Evolutionary conservation across 192 early-diverging fungal genomes (phyloP).

Genomic region (Mortierella alpina): DNA sequence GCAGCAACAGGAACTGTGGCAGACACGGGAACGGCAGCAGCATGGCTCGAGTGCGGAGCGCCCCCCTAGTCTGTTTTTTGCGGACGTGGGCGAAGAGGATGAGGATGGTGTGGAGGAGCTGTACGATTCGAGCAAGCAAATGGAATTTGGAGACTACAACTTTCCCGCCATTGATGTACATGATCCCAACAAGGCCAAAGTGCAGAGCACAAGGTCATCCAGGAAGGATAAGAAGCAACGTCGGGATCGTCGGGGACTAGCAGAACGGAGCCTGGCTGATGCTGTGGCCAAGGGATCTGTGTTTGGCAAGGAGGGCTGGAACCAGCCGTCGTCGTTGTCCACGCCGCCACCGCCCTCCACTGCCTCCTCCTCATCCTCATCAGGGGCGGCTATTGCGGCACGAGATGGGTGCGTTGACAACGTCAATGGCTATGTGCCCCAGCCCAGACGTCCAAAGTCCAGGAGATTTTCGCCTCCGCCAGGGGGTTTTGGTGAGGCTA

Average conservation of each 20-base stretch:
- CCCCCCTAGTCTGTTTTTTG: slow-evolving; percentile 17
- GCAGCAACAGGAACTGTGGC: neutral
- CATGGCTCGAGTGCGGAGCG: neutral
- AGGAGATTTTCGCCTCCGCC: neutral
- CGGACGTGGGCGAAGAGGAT: slow-evolving; percentile 3
- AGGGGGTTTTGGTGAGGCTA: neutral
- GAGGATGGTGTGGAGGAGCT: slow-evolving; percentile 48
- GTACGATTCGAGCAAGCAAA: slow-evolving; percentile 53
- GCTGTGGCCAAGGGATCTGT: neutral
- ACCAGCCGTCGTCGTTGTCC: neutral
- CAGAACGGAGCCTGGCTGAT: neutral
- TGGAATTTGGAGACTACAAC: slow-evolving; percentile 67
- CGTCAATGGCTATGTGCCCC: slow-evolving; percentile 27
- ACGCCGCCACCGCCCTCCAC: neutral
- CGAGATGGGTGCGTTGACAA: slow-evolving; percentile 31
- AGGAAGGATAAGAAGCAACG: neutral
- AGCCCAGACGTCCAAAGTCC: neutral
- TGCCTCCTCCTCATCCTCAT: neutral
- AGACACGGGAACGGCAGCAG: neutral
- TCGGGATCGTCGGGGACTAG: neutral
- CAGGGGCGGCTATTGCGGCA: neutral
- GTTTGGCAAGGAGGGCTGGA: slow-evolving; percentile 7
- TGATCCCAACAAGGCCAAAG: neutral
- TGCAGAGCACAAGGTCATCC: no score
- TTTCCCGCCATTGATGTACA: slow-evolving; percentile 60